A percentile compares a stretch with the other conserved stretches of the same genome.
Conservation (phyloP, 2,329 filamentous ascomycete genomes). For the Fusarium udum region DNA sequence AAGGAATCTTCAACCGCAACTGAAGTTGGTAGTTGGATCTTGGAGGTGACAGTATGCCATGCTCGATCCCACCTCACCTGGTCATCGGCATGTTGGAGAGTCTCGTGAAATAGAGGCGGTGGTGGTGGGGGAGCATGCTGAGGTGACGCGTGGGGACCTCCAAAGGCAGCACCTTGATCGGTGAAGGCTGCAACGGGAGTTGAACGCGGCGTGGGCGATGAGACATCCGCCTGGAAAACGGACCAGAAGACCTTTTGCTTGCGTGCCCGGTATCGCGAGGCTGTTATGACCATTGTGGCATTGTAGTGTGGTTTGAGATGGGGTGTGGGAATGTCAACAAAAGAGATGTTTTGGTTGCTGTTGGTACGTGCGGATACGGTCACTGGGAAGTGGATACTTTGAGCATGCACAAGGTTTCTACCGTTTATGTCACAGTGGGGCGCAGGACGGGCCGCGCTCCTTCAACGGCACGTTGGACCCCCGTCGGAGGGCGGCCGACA, state of each 20-base stretch:
- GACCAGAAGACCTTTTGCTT: slow-evolving; percentile 63
- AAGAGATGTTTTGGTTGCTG: slow-evolving; percentile 24
- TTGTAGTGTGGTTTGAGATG: slow-evolving; percentile 18
- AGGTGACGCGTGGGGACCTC: slow-evolving; percentile 48
- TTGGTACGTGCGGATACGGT: slow-evolving; percentile 28
- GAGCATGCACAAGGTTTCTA: neutral
- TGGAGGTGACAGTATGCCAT: slow-evolving; percentile 69
- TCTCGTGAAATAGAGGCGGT: slow-evolving; percentile 34
- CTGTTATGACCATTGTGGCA: slow-evolving; percentile 45
- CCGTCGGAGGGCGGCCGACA: slow-evolving; percentile 8
- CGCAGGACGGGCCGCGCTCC: slow-evolving; percentile 22
- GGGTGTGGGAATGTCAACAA: slow-evolving; percentile 33
- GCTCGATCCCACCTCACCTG: slow-evolving; percentile 69
- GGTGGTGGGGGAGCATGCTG: slow-evolving; percentile 33
- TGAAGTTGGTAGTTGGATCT: slow-evolving; percentile 65
- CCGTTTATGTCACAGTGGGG: slow-evolving; percentile 15
- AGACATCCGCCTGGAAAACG: slow-evolving; percentile 63
- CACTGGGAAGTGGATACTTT: neutral
- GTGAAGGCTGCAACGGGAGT: slow-evolving; percentile 49
- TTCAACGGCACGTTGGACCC: slow-evolving; percentile 7
- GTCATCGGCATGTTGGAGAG: slow-evolving; percentile 50
- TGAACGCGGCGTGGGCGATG: slow-evolving; percentile 57
- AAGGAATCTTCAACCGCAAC: slow-evolving; percentile 65
- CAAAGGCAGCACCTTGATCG: slow-evolving; percentile 58
- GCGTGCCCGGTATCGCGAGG: slow-evolving; percentile 57